Base-by-base conservation (phyloP, 805 yeast genomes). In the Monosporozyma solicola region DNA sequence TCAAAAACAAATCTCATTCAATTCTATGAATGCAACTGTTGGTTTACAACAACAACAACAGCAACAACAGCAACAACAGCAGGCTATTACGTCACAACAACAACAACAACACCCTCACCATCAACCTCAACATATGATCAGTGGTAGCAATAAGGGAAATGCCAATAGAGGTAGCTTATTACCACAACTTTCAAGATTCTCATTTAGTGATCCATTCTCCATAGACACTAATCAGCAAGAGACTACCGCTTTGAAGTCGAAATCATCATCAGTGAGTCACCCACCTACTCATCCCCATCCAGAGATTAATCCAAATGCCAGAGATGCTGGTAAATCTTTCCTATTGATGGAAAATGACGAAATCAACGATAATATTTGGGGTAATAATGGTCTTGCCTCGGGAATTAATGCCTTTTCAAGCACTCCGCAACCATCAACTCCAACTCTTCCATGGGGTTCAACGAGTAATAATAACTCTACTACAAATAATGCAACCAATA, bases 121-220 rank as follows among this genome's bases (percentile, higher is more conserved):
- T 5, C 48, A 32, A 4, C 50, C 7, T n/a, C 39, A 49, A 11
- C 3, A 31, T 43, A 22, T 24, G 31, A 20, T 41, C 16, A 13
- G 44, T 41, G 27, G 44, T 20, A 39, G 10, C n/a, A 39, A 39
- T 39, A 39, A 39, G 5, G n/a, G 10, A 31, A 39, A 16, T 9
- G 39, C 27, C 16, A 39, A 44, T n/a, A 46, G 54, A n/a, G 50
- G 82, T 50, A 75, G 82, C 16, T 65, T 79, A 48, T 80, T 80
- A 39, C 72, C 74, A 53, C 84, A 80, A 62, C 71, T 87, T 58
- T 82, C 87, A n/a, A 74, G 88, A 59, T 83, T 84, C 61, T 72
- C 84, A 41, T 84, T 84, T 63, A 78, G 83, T 58, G 89, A 84
- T 62, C 87, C 88, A 9, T 78, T 78, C 59, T 67, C 63, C n/a